phyloP scores from a whole-genome alignment of 805 yeast species.

The Teunomyces cretensis region DNA sequence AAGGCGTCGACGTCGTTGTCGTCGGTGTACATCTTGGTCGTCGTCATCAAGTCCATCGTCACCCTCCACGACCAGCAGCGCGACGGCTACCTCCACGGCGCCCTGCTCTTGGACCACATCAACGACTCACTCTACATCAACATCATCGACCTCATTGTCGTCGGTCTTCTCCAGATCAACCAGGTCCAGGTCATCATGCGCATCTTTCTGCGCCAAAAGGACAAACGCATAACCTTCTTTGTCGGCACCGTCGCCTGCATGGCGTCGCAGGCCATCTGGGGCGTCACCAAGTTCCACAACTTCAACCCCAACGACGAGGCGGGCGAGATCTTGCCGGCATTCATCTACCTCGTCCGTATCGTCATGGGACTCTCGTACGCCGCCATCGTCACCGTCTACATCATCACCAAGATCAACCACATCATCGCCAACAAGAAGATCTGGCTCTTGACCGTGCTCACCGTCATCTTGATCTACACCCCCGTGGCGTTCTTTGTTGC shows the following conservation, averaged over 20 bases:
- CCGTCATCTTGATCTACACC: conserved; percentile 54
- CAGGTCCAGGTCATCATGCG: conserved; percentile 74
- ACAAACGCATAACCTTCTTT: conserved; percentile 60
- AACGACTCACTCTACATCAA: conserved; percentile 47
- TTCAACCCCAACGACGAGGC: conserved; percentile 41
- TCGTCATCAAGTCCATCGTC: conserved; percentile 48
- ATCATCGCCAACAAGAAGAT: conserved; percentile 49
- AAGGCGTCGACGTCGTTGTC: conserved; percentile 51
- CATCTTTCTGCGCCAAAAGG: conserved; percentile 64
- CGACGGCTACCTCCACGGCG: conserved; percentile 43
- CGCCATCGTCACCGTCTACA: conserved; percentile 57
- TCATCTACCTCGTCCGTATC: conserved; percentile 70
- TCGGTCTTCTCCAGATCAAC: conserved; percentile 57
- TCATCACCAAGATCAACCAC: conserved; percentile 50
- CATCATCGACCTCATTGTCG: conserved; percentile 57
- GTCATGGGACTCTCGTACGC: conserved; percentile 70
- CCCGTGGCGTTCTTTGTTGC: conserved; percentile 73
- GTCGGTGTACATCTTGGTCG: conserved; percentile 52
- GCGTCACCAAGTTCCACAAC: conserved; percentile 53
- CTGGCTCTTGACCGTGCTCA: conserved; percentile 55
- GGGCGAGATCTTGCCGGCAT: conserved; percentile 65
- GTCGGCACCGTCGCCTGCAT: conserved; percentile 56
- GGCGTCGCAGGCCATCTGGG: conserved; percentile 67
- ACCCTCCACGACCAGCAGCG: conserved; percentile 49
- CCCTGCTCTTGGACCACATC: conserved; percentile 43